phyloP scores from a whole-genome alignment of 805 yeast genomes.

The Yamadazyma insecticola region DNA sequence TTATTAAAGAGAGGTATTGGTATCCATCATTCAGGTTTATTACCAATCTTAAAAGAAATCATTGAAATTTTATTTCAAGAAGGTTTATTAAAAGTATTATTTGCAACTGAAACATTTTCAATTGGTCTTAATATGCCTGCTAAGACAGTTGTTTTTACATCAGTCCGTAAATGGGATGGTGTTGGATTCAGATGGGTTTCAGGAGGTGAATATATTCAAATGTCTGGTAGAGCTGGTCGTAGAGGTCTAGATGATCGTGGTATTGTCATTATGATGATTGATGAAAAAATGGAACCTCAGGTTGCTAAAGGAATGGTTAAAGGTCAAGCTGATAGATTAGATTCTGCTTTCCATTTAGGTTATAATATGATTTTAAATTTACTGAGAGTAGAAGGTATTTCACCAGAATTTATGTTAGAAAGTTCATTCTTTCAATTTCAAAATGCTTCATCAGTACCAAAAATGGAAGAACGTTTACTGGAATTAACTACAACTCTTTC shows the following conservation, averaged over 20 bases:
- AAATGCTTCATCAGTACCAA: slow-evolving; percentile 86
- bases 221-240: slow-evolving; percentile 99
- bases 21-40: slow-evolving; percentile 94
- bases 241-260: slow-evolving; percentile 99
- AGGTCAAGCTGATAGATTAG: slow-evolving; percentile 96
- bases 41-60: slow-evolving; percentile 91
- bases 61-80: slow-evolving; percentile 96
- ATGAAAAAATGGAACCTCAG: slow-evolving; percentile 98
- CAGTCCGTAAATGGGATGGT: slow-evolving; percentile 98
- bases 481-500: slow-evolving; percentile 48
- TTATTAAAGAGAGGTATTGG: slow-evolving; percentile 93
- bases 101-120: slow-evolving; percentile 97
- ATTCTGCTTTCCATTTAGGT: slow-evolving; percentile 96
- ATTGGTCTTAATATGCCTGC: slow-evolving; percentile 99
- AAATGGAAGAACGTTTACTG: slow-evolving; percentile 63
- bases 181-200: slow-evolving; percentile 97
- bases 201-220: slow-evolving; percentile 99
- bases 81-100: slow-evolving; percentile 88
- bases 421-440: slow-evolving; percentile 94
- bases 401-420: slow-evolving; percentile 96
- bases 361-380: slow-evolving; percentile 95
- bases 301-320: slow-evolving; percentile 99
- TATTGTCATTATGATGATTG: slow-evolving; percentile 98
- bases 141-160: slow-evolving; percentile 95
- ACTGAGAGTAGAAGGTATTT: slow-evolving; percentile 96